Conservation (phyloP, 192 early-diverging fungal species). For the Spinellus fusiger region DNA sequence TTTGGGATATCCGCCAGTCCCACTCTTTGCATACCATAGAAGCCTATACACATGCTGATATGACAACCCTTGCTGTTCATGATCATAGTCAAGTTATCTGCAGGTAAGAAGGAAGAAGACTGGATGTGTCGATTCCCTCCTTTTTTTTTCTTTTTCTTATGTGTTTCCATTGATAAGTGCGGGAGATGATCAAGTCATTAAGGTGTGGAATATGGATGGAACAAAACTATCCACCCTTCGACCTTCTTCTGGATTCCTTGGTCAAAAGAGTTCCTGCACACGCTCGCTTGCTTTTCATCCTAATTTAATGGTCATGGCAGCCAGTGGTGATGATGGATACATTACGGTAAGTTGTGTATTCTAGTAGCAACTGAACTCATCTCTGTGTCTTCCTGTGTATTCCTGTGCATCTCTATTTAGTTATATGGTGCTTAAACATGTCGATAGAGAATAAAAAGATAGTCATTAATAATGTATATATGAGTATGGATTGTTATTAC, state of each 20-base stretch:
- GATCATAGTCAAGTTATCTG: slow-evolving; percentile 54
- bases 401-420: slow-evolving; percentile 63
- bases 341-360: slow-evolving; percentile 73
- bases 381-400: slow-evolving; percentile 99
- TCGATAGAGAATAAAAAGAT: slow-evolving; percentile 1
- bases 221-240: slow-evolving; percentile 38
- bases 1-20: slow-evolving; percentile 54
- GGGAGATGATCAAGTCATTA: slow-evolving; percentile 39
- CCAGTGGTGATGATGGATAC: slow-evolving; percentile 40
- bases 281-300: slow-evolving; percentile 65
- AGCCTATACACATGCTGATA: slow-evolving; percentile 36
- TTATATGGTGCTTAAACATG: slow-evolving; percentile 9
- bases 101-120: slow-evolving; percentile 35
- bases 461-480: not conserved
- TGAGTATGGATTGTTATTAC: too few relatives aligned
- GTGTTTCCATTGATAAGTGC: slow-evolving; percentile 16
- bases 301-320: slow-evolving; percentile 50
- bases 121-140: slow-evolving; percentile 21
- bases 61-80: slow-evolving; percentile 54
- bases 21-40: slow-evolving; percentile 38
- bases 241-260: slow-evolving; percentile 51
- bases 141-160: not conserved
- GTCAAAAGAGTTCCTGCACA: slow-evolving; percentile 44
- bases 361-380: slow-evolving; percentile 95
- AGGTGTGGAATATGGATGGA: slow-evolving; percentile 53